Base-by-base conservation (phyloP, 257 asterid genomes). In the Paraleonurus japonicus region DNA sequence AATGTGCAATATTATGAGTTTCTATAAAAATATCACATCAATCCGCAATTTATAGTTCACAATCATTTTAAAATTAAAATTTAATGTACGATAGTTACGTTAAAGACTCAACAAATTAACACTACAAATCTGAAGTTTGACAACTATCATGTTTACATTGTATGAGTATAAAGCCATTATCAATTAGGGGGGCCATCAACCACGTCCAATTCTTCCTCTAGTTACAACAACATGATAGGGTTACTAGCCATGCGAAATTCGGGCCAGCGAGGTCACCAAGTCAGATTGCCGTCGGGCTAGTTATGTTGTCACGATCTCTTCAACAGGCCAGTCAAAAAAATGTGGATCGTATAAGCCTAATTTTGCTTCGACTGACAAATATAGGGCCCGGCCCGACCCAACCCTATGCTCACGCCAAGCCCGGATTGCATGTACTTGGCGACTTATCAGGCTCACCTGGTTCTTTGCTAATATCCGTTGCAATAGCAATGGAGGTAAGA, bases 401-500 rank as follows among this genome's bases (percentile, higher is more conserved):
- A n/a, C n/a, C n/a, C n/a, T n/a, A 6, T 4, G 2, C 12, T 17
- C 24, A 17, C 4, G 24, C 24, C 1, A 50, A 53, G 60, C 60
- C 60, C 15, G 60, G 8, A 19, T 9, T 19, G 58, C 13, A 26
- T 24, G 33, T 12, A 6, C 23, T 30, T 33, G 27, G 22, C 10
- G 6, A 57, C 10, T 26, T 30, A 30, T 59, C 20, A 22, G 47
- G 70, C 75, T 75, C 37, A 81, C 86, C 82, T 64, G 83, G 80
- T 78, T 78, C 81, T 80, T 76, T 77, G 78, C 83, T 71, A 41
- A 71, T 78, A 77, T 81, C 85, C 30, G 58, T 68, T 72, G 79
- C 33, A 22, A 43, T 76, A 15, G 78, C 33, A 37, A 76, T 28
- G 30, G 80, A 73, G 70, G 76, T 74, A 45, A 28, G 77, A 48